Evolutionary conservation across 2,329 filamentous ascomycete genomes (phyloP).

Genomic region (Sporothrix phasma): DNA sequence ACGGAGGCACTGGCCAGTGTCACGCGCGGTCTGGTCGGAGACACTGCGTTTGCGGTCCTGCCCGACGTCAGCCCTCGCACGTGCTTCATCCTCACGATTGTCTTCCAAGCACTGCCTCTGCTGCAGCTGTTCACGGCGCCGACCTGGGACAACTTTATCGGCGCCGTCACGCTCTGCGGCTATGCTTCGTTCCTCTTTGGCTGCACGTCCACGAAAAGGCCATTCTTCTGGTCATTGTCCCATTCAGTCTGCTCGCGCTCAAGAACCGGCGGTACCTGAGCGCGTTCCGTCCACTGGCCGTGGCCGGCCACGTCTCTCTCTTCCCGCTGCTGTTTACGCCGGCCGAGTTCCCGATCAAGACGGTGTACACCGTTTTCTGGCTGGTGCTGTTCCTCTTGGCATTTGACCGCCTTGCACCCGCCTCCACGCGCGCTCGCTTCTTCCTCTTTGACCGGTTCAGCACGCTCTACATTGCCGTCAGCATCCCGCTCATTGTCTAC

Average conservation of each 20-base stretch:
- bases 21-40: slow-evolving; percentile 84
- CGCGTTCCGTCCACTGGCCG: slow-evolving; percentile 82
- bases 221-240: slow-evolving; percentile 85
- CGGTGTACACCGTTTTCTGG: slow-evolving; percentile 87
- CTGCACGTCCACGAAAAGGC: slow-evolving; percentile 98
- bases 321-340: slow-evolving; percentile 90
- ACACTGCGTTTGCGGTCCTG: slow-evolving; percentile 87
- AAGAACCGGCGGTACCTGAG: slow-evolving; percentile 83
- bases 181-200: slow-evolving; percentile 96
- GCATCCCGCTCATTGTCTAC: slow-evolving; percentile 82
- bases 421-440: slow-evolving; percentile 66
- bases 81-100: slow-evolving; percentile 73
- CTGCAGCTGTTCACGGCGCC: slow-evolving; percentile 72
- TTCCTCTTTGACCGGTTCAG: slow-evolving; percentile 89
- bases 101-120: slow-evolving; percentile 71
- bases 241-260: slow-evolving; percentile 85
- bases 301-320: slow-evolving; percentile 88
- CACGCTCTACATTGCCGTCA: slow-evolving; percentile 77
- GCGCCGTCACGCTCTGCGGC: slow-evolving; percentile 81
- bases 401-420: slow-evolving; percentile 81
- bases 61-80: slow-evolving; percentile 71
- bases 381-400: slow-evolving; percentile 72
- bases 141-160: slow-evolving; percentile 82
- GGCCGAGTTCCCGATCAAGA: slow-evolving; percentile 89
- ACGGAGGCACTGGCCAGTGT: slow-evolving; percentile 72